Percentiles rank a stretch among this genome's conserved stretches.
Conservation (phyloP, 352 stramenopile species). For the Globisporangium irregulare region DNA sequence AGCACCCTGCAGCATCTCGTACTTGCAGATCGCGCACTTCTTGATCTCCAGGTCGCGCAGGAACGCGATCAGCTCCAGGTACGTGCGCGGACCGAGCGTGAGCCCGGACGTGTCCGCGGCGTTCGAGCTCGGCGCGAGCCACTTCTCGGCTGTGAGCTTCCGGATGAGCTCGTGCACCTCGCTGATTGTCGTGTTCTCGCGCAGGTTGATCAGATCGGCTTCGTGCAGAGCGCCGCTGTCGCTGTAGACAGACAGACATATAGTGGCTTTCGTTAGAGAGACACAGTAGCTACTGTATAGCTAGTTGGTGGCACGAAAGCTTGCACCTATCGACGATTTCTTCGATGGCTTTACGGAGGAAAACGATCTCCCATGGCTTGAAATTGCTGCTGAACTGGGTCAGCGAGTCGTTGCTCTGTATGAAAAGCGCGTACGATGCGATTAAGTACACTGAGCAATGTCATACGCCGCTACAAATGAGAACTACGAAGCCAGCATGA, state of each 20-base stretch:
- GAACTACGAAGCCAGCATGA: too few relatives aligned
- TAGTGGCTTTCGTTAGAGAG: neutral
- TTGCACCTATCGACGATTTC: slow-evolving; percentile 70
- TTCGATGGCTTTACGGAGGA: slow-evolving; percentile 79
- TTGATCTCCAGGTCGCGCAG: slow-evolving; percentile 72
- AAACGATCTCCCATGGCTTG: slow-evolving; percentile 83
- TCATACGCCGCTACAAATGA: neutral
- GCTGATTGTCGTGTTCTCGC: slow-evolving; percentile 58
- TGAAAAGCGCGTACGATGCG: neutral
- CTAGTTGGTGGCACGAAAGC: neutral
- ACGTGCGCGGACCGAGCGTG: slow-evolving; percentile 66
- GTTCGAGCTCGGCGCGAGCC: slow-evolving; percentile 49
- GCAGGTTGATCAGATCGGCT: slow-evolving; percentile 67
- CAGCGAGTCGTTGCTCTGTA: slow-evolving; percentile 75
- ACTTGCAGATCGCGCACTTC: slow-evolving; percentile 77
- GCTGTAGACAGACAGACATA: slow-evolving; percentile 18
- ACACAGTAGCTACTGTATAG: neutral
- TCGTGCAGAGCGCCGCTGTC: slow-evolving; percentile 65
- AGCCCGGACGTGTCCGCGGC: slow-evolving; percentile 34
- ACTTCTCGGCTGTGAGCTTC: slow-evolving; percentile 66
- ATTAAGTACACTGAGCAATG: neutral
- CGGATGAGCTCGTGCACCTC: slow-evolving; percentile 65
- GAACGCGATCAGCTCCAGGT: slow-evolving; percentile 72
- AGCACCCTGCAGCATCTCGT: slow-evolving; percentile 66
- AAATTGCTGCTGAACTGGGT: slow-evolving; percentile 71